Evolutionary conservation across 1,284 basidiomycete genomes (phyloP), one percentile per base, ranked within the genome.

Genomic region (Coniferiporia sulphurascens): DNA sequence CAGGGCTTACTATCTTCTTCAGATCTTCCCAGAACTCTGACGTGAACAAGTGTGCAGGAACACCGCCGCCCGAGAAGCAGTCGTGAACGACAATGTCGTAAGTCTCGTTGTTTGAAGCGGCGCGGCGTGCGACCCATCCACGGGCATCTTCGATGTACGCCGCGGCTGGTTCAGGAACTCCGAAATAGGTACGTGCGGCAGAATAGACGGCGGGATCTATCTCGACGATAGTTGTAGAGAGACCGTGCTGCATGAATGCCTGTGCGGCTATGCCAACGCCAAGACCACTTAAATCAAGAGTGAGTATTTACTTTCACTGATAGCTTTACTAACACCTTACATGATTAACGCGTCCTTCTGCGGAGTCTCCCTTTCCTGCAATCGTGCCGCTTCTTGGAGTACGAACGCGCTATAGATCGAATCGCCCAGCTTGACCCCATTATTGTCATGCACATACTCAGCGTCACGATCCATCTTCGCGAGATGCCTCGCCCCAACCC

Each of bases 71-170:
- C 9, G 92, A 93, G 72, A 96, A 97, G 66, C 89, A 91, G 68
- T 96, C 95, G 67, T 98, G 95, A 0, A 96, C 76, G 17, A 94
- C 81, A 65, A 90, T 84, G 69, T 91, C 89, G 70, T 84, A 96
- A 22, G 69, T 70, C 35, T 72, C 67, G 65, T 52, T 64, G 13
- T 68, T 66, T 41, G 66, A 59, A n/a, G 65, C 67, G 15, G 71
- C 72, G 60, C 78, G 76, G 32, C 74, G 68, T 21, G 75, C 67
- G 6, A 89, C 79, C 81, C 87, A 93, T 3, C 65, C 62, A 15
- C 87, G 80, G 1, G 91, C 94, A 67, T 96, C 93, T 66, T 87
- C 76, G 35, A 96, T 70, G 66, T 86, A 85, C 1, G 91, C 78
- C 2, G 77, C 71, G 3, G 78, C 77, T 6, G 82, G 82, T 56